Evolutionary conservation across 176 grass and related monocot genomes (phyloP), one percentile per base, ranked within the genome.

Genomic region (Oryza glumipatula): DNA sequence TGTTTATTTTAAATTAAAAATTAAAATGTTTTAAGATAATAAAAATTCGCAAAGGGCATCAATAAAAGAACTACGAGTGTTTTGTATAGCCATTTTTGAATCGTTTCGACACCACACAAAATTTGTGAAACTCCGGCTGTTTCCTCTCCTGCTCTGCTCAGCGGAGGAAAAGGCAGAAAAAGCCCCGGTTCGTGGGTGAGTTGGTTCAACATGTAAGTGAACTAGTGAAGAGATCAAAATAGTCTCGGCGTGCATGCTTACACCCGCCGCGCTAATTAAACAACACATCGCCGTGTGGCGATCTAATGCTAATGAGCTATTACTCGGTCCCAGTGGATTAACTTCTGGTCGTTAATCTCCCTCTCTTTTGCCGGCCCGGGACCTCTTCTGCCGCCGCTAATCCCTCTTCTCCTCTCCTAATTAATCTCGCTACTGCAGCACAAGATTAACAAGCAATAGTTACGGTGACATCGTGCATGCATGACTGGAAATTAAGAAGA

Each of bases 301-400:
- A 63, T 22, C 58, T 28, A 63, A 51, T 15, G 22, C 72, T 61
- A 87, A 44, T 11, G 63, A 68, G 61, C 65, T 88, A 82, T 32
- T 77, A 28, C 33, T 39, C 19, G 35, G 73, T 22, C 45, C 39
- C 15, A 6, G 30, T 0, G 28, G 22, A 71, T 19, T 56, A 64
- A 80, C 7, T n/a, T 65, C n/a, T 67, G 17, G 7, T 23, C 0
- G n/a, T 63, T 23, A 63, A 63, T 63, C 3, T 8, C 17, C 48
- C 35, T 86, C 48, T 80, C 23, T 58, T n/a, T n/a, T 13, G 9
- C 38, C n/a, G n/a, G n/a, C n/a, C 65, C 8, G 54, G 12, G 73
- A 77, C 58, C 56, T 75, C 70, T 72, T 56, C 73, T 48, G 79
- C 65, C 70, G 46, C 60, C 68, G 74, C 51, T 78, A 85, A 78